Conservation (phyloP, 768 basidiomycete genomes). For the Kwoniella mangroviensis region DNA sequence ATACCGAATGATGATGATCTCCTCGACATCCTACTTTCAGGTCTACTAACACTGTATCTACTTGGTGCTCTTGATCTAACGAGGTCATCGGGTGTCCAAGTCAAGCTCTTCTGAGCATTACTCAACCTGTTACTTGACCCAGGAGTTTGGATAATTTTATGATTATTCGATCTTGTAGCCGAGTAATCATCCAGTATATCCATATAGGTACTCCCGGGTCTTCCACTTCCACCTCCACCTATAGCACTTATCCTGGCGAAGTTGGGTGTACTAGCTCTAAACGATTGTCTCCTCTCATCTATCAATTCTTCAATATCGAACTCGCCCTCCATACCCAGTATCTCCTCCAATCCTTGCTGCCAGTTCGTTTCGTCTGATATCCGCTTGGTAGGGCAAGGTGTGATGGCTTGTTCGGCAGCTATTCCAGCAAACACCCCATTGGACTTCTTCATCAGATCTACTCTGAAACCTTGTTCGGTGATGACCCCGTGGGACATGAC, state of each 20-base stretch:
- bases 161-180: conserved; percentile 1
- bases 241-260: conserved; percentile 15
- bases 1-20: not conserved
- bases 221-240: conserved; percentile 13
- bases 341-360: conserved; percentile 60
- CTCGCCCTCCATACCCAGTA: conserved; percentile 65
- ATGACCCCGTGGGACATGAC: conserved; percentile 80
- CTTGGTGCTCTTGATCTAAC: conserved; percentile 13
- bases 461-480: conserved; percentile 84
- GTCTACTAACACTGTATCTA: conserved; percentile 19
- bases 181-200: conserved; percentile 54
- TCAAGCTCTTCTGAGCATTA: conserved; percentile 36
- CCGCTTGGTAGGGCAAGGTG: conserved; percentile 58
- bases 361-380: conserved; percentile 13
- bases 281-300: conserved; percentile 15
- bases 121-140: conserved; percentile 21
- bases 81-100: conserved; percentile 37
- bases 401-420: conserved; percentile 65
- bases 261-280: conserved; percentile 31
- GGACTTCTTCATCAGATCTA: conserved; percentile 68
- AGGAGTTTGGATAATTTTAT: conserved; percentile 1
- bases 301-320: conserved; percentile 34
- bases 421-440: conserved; percentile 74
- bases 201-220: conserved; percentile 48
- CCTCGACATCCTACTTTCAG: conserved; percentile 18